Evolutionary conservation across 495 filamentous ascomycete genomes (phyloP).

Genomic region (Friedmanniomyces endolithicus): DNA sequence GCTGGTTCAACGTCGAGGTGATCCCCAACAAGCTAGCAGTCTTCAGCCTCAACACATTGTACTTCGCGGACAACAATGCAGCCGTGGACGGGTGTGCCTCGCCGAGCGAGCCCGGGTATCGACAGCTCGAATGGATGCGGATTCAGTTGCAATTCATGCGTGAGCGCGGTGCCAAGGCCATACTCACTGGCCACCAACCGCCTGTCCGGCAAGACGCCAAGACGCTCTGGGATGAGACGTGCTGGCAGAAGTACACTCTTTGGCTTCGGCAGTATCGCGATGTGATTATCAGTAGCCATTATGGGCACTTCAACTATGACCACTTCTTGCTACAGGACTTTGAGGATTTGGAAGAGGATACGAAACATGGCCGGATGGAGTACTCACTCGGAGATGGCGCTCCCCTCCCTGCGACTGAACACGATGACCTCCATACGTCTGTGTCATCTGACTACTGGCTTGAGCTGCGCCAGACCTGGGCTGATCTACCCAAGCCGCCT

Average conservation of each 20-base stretch:
- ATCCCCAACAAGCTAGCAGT: conserved; percentile 77
- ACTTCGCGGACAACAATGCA: conserved; percentile 85
- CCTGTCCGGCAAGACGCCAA: conserved; percentile 76
- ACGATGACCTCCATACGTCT: conserved; percentile 39
- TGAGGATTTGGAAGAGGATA: conserved; percentile 50
- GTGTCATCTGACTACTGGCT: conserved; percentile 66
- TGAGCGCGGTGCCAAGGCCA: conserved; percentile 79
- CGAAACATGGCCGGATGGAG: conserved; percentile 35
- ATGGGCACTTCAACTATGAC: conserved; percentile 97
- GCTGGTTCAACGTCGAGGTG: conserved; percentile 89
- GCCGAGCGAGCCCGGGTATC: conserved; percentile 70
- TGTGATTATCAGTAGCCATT: conserved; percentile 64
- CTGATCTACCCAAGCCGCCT: conserved; percentile 52
- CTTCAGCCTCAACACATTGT: conserved; percentile 92
- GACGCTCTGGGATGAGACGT: conserved; percentile 79
- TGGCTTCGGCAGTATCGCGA: conserved; percentile 87
- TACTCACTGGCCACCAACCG: conserved; percentile 87
- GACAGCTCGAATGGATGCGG: conserved; percentile 95
- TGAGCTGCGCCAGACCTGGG: conserved; percentile 67
- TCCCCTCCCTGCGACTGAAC: conserved; percentile 18
- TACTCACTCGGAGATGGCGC: conserved; percentile 13
- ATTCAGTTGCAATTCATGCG: conserved; percentile 78
- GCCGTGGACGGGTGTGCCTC: conserved; percentile 79
- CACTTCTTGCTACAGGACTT: conserved; percentile 92
- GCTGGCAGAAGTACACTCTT: conserved; percentile 95